These are phyloP conservation scores for Cladorrhinum sp. DNA, from an alignment of 2,329 filamentous ascomycete species.

Conservation along the genomic window DNA sequence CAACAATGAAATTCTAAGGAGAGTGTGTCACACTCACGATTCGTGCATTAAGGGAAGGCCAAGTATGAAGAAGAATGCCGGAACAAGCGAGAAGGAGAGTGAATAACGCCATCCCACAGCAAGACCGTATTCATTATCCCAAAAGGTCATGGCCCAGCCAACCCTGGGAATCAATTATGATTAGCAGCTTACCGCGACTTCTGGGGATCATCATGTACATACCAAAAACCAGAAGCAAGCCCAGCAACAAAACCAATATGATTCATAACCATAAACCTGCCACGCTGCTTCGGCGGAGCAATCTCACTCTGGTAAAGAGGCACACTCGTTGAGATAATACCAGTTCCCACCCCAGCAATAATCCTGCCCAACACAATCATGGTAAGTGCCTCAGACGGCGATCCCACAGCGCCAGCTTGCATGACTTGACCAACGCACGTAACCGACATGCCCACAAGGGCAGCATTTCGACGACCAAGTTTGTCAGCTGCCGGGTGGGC, in stretches of 20 bases:
- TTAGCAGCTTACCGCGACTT: background rate
- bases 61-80: conserved; percentile 46
- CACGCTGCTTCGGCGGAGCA: conserved; percentile 50
- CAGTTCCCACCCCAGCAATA: conserved; percentile 51
- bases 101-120: conserved; percentile 53
- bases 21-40: conserved; percentile 40
- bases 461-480: conserved; percentile 51
- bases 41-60: conserved; percentile 54
- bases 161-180: conserved; percentile 39
- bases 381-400: conserved; percentile 39
- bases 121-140: conserved; percentile 42
- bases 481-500: conserved; percentile 50
- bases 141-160: conserved; percentile 55
- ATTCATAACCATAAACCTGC: conserved; percentile 57
- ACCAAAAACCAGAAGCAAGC: conserved; percentile 55
- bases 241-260: conserved; percentile 57
- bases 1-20: background rate
- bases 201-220: conserved; percentile 16
- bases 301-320: conserved; percentile 59
- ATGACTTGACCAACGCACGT: conserved; percentile 49
- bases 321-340: conserved; percentile 54
- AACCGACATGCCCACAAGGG: conserved; percentile 45
- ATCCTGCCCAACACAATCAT: conserved; percentile 52
- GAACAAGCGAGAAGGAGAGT: conserved; percentile 49
- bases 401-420: conserved; percentile 43